phyloP scores from a whole-genome alignment of 23 red algal species.

The Gracilaria domingensis region DNA sequence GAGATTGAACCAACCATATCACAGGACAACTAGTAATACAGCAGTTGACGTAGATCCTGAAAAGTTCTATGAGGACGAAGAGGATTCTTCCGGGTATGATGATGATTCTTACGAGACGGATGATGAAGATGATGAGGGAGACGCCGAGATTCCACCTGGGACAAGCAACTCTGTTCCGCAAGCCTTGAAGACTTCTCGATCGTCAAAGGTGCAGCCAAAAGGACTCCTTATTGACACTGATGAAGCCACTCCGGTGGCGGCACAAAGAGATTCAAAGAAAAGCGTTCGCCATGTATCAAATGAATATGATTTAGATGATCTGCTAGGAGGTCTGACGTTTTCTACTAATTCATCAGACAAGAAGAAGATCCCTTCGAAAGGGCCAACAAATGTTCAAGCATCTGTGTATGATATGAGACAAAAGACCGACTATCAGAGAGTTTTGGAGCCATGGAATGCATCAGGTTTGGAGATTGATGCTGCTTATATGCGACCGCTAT shows the following conservation, averaged over 20 bases:
- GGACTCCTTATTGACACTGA: constrained; percentile 16
- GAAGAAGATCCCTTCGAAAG: background rate
- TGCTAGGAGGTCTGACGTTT: constrained; percentile 46
- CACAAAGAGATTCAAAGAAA: background rate
- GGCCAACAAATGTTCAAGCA: too few relatives aligned
- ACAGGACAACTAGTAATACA: background rate
- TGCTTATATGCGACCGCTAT: constrained; percentile 11
- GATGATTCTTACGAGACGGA: constrained; percentile 24
- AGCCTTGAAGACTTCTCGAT: background rate
- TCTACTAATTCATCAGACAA: constrained; percentile 10
- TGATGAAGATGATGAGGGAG: constrained; percentile 35
- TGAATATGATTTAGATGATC: constrained; percentile 62
- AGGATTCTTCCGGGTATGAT: constrained; percentile 1
- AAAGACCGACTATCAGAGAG: constrained; percentile 16
- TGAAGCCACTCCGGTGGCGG: background rate
- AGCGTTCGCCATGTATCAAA: constrained; percentile 6
- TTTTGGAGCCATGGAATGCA: constrained; percentile 51
- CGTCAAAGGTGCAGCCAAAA: background rate
- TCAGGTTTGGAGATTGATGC: constrained; percentile 51
- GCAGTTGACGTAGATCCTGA: constrained; percentile 64
- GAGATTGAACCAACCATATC: constrained; percentile 3
- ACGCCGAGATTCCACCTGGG: background rate
- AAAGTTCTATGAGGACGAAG: constrained; percentile 61
- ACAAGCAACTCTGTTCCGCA: background rate
- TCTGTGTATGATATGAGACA: background rate